Evolutionary conservation across 139 green algal genomes (phyloP).

Genomic region (Tetradesmus lagerheimii): DNA sequence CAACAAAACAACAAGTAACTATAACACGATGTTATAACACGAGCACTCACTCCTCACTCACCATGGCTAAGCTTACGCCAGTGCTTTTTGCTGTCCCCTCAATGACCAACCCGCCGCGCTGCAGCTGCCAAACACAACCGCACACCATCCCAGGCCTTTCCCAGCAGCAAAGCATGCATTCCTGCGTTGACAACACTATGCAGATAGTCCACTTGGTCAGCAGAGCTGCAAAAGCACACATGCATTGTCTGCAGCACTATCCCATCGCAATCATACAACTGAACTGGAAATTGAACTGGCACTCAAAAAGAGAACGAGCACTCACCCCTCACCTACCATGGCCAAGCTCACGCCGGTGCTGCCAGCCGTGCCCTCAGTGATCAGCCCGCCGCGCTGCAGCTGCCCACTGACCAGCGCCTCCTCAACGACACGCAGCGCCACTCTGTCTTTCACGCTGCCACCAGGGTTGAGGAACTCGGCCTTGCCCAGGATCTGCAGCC

Average conservation of each 20-base stretch:
- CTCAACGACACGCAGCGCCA: slow-evolving; percentile 88
- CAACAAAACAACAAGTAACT: no score
- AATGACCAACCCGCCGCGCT: slow-evolving; percentile 85
- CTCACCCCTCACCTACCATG: slow-evolving; percentile 66
- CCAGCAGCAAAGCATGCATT: no score
- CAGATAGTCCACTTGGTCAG: no score
- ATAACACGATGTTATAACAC: no score
- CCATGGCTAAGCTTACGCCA: slow-evolving; percentile 90
- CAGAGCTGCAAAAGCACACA: no score
- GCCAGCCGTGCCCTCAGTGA: slow-evolving; percentile 94
- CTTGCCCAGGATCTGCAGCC: slow-evolving; percentile 85
- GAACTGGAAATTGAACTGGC: no score
- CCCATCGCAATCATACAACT: no score
- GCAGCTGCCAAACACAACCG: no score
- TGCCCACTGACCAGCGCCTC: slow-evolving; percentile 75
- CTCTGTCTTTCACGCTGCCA: slow-evolving; percentile 92
- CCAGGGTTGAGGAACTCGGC: slow-evolving; percentile 96
- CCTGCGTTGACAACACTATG: no score
- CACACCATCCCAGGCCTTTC: no score
- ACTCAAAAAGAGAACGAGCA: no score
- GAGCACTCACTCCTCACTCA: slow-evolving; percentile 50
- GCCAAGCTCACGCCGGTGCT: slow-evolving; percentile 92
- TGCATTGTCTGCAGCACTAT: no score
- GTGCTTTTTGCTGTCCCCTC: slow-evolving; percentile 94
- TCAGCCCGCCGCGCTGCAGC: slow-evolving; percentile 78